Conservation (phyloP, 1,284 basidiomycete species). For the Heliocybe sulcata region DNA sequence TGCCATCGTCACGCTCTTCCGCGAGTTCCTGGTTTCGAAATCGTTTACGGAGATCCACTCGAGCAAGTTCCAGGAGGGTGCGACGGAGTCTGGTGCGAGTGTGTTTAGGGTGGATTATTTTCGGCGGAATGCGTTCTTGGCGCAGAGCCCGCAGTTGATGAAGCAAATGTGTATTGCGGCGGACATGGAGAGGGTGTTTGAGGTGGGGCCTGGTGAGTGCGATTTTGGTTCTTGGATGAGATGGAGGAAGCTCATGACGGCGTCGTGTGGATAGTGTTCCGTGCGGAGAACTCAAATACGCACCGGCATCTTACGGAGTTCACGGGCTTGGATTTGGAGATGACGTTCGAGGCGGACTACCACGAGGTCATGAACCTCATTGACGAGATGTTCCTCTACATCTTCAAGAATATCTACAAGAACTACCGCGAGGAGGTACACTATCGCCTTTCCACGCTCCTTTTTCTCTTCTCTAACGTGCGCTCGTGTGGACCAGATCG, state of each 20-base stretch:
- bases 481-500: constrained; percentile 29
- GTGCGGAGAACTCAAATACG: constrained; percentile 70
- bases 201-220: constrained; percentile 45
- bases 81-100: constrained; percentile 59
- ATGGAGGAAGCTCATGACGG: too few relatives aligned
- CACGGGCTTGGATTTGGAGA: constrained; percentile 67
- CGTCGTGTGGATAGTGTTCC: constrained; percentile 39
- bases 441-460: neutral
- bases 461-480: neutral
- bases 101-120: constrained; percentile 77
- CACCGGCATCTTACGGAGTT: constrained; percentile 74
- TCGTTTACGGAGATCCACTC: constrained; percentile 65
- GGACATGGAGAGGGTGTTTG: constrained; percentile 67
- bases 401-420: constrained; percentile 28
- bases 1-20: constrained; percentile 57
- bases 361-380: constrained; percentile 40
- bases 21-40: constrained; percentile 46
- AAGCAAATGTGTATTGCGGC: constrained; percentile 76
- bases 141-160: constrained; percentile 64
- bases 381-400: constrained; percentile 29
- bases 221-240: neutral
- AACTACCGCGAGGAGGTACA: constrained; percentile 27
- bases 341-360: constrained; percentile 67
- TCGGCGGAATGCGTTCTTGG: constrained; percentile 56
- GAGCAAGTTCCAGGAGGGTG: constrained; percentile 66